phyloP scores from a whole-genome alignment of 495 filamentous ascomycete genomes.

The Parathielavia hyrcaniae region DNA sequence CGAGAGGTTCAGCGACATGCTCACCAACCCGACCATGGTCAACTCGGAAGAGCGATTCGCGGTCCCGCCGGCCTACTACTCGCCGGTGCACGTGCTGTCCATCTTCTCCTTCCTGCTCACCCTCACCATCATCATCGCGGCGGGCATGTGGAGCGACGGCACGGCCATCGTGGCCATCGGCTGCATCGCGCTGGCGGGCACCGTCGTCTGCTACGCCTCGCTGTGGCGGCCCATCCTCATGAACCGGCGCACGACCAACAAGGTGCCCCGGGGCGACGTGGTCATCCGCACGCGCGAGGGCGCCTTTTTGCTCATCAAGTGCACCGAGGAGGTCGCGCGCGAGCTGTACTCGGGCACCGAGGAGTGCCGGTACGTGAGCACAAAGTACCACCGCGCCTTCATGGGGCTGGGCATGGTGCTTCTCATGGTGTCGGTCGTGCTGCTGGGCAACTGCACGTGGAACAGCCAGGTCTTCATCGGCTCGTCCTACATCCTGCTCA shows the following conservation, averaged over 20 bases:
- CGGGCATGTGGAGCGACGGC: conserved; percentile 44
- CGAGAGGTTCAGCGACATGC: conserved; percentile 28
- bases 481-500: conserved; percentile 51
- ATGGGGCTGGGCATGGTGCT: conserved; percentile 54
- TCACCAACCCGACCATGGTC: conserved; percentile 34
- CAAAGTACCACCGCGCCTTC: conserved; percentile 41
- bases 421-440: conserved; percentile 55
- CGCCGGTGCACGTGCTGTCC: conserved; percentile 49
- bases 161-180: conserved; percentile 46
- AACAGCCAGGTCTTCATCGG: conserved; percentile 54
- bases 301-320: conserved; percentile 55
- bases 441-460: conserved; percentile 58
- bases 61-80: conserved; percentile 43
- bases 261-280: conserved; percentile 54
- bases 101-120: conserved; percentile 47
- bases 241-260: conserved; percentile 40
- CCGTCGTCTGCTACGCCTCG: conserved; percentile 48
- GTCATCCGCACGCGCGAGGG: conserved; percentile 56
- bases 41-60: conserved; percentile 33
- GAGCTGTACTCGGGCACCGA: conserved; percentile 60
- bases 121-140: conserved; percentile 37
- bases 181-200: conserved; percentile 42
- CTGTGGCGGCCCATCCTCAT: conserved; percentile 51
- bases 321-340: conserved; percentile 56
- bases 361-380: conserved; percentile 47